Evolutionary conservation across 1,284 basidiomycete genomes (phyloP).

Genomic region (Cryptococcus wingfieldii): DNA sequence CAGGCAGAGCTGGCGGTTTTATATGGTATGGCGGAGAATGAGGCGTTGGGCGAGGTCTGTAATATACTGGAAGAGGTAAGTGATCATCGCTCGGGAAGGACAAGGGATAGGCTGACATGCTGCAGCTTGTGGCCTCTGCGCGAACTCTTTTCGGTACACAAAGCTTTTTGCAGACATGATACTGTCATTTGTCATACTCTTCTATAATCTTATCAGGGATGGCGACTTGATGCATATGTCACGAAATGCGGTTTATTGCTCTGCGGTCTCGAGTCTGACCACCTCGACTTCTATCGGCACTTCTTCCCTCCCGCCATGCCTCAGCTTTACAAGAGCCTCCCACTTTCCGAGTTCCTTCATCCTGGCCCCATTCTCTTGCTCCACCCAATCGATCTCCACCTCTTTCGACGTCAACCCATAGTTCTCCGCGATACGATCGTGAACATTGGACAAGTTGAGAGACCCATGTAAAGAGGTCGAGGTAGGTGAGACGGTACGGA

Average conservation of each 20-base stretch:
- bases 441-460: conserved; percentile 34
- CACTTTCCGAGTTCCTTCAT: conserved; percentile 36
- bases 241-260: too few species aligned
- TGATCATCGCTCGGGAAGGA: background rate
- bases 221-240: too few species aligned
- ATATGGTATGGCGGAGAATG: conserved; percentile 49
- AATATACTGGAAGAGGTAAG: conserved; percentile 45
- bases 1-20: conserved; percentile 40
- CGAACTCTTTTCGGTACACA: conserved; percentile 44
- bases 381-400: conserved; percentile 28
- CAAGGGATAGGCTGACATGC: background rate
- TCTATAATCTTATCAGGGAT: too few species aligned
- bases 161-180: conserved; percentile 28
- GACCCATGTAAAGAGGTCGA: conserved; percentile 36
- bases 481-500: conserved; percentile 27
- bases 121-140: conserved; percentile 40
- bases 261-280: conserved; percentile 8
- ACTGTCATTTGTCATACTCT: background rate
- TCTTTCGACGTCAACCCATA: conserved; percentile 17
- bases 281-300: conserved; percentile 23
- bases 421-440: conserved; percentile 18
- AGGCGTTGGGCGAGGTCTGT: conserved; percentile 44
- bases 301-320: conserved; percentile 23
- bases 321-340: conserved; percentile 18
- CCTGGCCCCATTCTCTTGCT: conserved; percentile 20